Base-by-base conservation (phyloP, 495 filamentous ascomycete genomes). In the Podospora sp. region DNA sequence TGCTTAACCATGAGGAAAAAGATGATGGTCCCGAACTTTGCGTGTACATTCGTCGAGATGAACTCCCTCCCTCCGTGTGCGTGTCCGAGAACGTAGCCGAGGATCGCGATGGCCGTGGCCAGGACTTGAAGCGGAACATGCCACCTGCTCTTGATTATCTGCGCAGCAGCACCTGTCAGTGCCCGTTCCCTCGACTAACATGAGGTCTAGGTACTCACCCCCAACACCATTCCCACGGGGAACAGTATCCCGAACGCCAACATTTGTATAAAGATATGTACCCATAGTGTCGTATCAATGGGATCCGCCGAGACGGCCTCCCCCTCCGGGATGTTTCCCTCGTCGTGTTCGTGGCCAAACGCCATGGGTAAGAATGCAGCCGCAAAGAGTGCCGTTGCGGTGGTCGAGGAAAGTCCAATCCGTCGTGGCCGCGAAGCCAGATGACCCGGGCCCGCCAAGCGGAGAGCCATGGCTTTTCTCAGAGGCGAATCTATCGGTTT, bases 31-130 rank as follows among this genome's bases (percentile, higher is more conserved):
- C 93, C 91, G 77, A 97, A 95, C 12, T 85, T 83, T 20, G 92
- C 85, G 78, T 99, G 95, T 49, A 91, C 86, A 72, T 97, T 98
- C 60, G 73, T 65, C 56, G 85, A 83, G 29, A 86, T 82, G 77
- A 98, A 99, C 75, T 95, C 88, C 60, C 95, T 87, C 62, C 95
- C 95, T 68, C 90, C 89, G 77, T 99, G 95, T 49, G 85, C 82
- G 74, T 98, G 96, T 46, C 95, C 95, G 57, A 99, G 87, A 72
- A 94, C 93, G 81, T 92, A 97, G 66, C 92, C 93, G 60, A 93
- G 73, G 12, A 96, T 82, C 12, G 94, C 91, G 69, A 97, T 81
- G 14, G 86, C 75, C 24, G 91, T 88, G 62, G 88, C 91, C 65
- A 92, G 72, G 21, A 89, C 84, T 77, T 99, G 95, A 5, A 93